phyloP scores from a whole-genome alignment of 1,284 basidiomycete species.

The Blastosporella zonata region DNA sequence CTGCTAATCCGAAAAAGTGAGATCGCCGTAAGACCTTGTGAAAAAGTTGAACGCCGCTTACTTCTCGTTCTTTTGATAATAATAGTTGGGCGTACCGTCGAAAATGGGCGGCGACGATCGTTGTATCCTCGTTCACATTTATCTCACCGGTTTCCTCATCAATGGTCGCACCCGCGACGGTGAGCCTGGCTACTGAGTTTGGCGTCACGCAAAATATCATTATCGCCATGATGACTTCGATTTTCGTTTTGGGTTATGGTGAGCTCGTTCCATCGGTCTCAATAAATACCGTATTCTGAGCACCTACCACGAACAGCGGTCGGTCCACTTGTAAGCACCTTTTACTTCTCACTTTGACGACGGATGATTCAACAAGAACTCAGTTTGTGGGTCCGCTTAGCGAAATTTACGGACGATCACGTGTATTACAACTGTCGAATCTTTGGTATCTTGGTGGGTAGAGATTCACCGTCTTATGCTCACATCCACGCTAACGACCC shows the following conservation, averaged over 20 bases:
- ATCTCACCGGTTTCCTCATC: conserved; percentile 65
- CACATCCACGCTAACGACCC: neutral
- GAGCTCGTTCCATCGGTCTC: conserved; percentile 15
- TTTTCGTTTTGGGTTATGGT: conserved; percentile 72
- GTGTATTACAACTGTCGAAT: conserved; percentile 57
- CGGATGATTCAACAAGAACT: neutral
- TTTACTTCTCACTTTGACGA: conserved; percentile 28
- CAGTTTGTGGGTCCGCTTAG: conserved; percentile 45
- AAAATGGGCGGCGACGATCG: conserved; percentile 61
- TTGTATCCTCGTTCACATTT: conserved; percentile 65
- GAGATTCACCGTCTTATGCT: neutral
- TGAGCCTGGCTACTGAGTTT: conserved; percentile 52
- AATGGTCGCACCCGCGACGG: conserved; percentile 70
- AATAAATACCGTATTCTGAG: conserved; percentile 1
- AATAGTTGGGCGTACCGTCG: conserved; percentile 54
- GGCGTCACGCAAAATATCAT: conserved; percentile 50
- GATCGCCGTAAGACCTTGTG: neutral
- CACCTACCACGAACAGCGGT: conserved; percentile 25
- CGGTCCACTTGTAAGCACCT: conserved; percentile 37
- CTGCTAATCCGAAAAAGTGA: conserved; percentile 64
- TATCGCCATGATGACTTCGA: conserved; percentile 58
- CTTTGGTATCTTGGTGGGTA: conserved; percentile 57
- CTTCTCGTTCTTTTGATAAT: neutral
- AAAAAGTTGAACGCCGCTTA: no score
- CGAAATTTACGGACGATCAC: conserved; percentile 44